A percentile compares a stretch with the other conserved stretches of the same genome.
phyloP scores from a whole-genome alignment of 257 asterid genomes.

The Datura wrightii region DNA sequence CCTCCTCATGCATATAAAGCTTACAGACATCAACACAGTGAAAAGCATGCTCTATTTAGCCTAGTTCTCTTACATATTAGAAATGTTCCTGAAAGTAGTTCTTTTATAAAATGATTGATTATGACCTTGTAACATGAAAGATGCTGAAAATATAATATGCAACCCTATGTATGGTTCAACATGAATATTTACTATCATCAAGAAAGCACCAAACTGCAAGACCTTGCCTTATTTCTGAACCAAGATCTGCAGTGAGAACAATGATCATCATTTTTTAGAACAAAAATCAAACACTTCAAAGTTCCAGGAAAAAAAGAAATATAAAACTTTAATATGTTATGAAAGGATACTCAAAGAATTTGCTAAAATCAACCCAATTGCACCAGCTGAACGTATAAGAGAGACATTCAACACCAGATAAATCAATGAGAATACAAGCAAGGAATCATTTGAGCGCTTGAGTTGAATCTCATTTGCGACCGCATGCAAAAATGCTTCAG shows the following conservation, averaged over 20 bases:
- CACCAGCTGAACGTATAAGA: constrained; percentile 85
- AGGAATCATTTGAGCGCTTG: constrained; percentile 74
- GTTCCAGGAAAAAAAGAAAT: not conserved
- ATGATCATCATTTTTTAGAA: not conserved
- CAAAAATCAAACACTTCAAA: not conserved
- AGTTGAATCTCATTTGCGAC: constrained; percentile 86
- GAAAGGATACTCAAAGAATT: constrained; percentile 95
- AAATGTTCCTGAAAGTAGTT: not conserved
- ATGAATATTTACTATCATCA: not conserved
- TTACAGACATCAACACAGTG: not conserved
- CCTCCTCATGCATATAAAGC: not conserved
- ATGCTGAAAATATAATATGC: not conserved
- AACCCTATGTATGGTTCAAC: constrained; percentile 25
- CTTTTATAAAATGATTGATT: constrained; percentile 1
- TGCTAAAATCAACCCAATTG: constrained; percentile 85
- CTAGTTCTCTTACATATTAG: not conserved
- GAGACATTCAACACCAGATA: constrained; percentile 72
- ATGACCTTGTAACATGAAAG: not conserved
- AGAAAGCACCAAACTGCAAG: constrained; percentile 19
- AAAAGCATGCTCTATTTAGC: not conserved
- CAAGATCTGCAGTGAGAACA: not conserved
- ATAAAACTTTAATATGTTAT: not conserved
- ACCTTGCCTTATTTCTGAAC: not conserved
- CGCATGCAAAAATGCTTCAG: constrained; percentile 97
- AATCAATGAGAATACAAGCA: constrained; percentile 74